phyloP scores from a whole-genome alignment of 1,284 basidiomycete genomes.

The Microbotryum lychnidis-dioicae region DNA sequence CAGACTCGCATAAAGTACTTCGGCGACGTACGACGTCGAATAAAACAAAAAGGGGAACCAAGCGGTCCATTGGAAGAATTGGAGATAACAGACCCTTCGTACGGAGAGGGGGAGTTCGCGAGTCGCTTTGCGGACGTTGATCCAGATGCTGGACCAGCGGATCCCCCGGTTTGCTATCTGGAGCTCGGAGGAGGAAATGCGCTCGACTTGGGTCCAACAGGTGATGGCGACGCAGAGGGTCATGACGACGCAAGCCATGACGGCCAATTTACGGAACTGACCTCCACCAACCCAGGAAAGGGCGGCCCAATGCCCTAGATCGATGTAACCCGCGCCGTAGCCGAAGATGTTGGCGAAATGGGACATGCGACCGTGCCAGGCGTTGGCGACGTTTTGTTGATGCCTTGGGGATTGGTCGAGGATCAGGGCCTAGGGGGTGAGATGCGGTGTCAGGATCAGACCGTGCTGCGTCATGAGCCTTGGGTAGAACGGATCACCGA shows the following conservation, averaged over 20 bases:
- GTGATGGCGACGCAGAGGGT: slow-evolving; percentile 77
- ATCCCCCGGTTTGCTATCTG: too few relatives aligned
- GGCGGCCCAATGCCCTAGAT: slow-evolving; percentile 52
- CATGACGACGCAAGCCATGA: slow-evolving; percentile 72
- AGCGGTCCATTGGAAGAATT: slow-evolving; percentile 69
- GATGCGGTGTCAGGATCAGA: too few relatives aligned
- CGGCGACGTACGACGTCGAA: slow-evolving; percentile 34
- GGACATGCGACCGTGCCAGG: slow-evolving; percentile 95
- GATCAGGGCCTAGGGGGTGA: slow-evolving; percentile 49
- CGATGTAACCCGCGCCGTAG: slow-evolving; percentile 68
- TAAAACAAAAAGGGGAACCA: slow-evolving; percentile 78
- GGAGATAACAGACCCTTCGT: slow-evolving; percentile 73
- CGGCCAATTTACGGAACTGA: slow-evolving; percentile 92
- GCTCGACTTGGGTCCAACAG: slow-evolving; percentile 58
- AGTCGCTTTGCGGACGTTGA: too few relatives aligned
- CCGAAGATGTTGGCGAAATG: slow-evolving; percentile 92
- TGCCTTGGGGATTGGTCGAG: slow-evolving; percentile 78
- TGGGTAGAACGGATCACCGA: neutral
- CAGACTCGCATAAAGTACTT: slow-evolving; percentile 26
- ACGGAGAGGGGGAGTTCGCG: slow-evolving; percentile 62
- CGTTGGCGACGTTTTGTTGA: slow-evolving; percentile 84
- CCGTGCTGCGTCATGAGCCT: too few relatives aligned
- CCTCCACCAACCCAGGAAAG: slow-evolving; percentile 71
- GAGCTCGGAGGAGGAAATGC: too few relatives aligned
- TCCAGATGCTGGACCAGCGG: too few relatives aligned